Evolutionary conservation across 371 early-diverging fungal genomes (phyloP).

Genomic region (Actinomucor elegans): DNA sequence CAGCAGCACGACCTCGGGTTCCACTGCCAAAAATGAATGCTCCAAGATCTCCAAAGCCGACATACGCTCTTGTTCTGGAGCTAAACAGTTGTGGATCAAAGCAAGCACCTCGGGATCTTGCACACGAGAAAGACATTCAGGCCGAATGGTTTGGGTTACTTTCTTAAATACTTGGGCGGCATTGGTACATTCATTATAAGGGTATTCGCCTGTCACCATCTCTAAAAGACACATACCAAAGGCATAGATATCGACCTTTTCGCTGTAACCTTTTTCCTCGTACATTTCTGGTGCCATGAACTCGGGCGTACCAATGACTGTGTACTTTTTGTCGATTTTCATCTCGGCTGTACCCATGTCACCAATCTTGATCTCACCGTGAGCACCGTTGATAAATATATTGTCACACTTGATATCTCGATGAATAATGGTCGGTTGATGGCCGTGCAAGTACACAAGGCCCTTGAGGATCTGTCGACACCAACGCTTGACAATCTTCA

Average conservation of each 20-base stretch:
- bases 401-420: conserved; percentile 75
- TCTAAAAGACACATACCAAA: conserved; percentile 93
- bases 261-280: conserved; percentile 83
- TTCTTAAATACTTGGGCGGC: conserved; percentile 86
- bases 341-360: conserved; percentile 82
- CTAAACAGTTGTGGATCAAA: conserved; percentile 77
- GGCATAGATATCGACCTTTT: conserved; percentile 90
- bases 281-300: conserved; percentile 95
- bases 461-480: conserved; percentile 74
- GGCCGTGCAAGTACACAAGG: conserved; percentile 74
- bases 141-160: conserved; percentile 61
- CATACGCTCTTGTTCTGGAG: conserved; percentile 59
- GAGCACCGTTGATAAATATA: conserved; percentile 80
- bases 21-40: conserved; percentile 80
- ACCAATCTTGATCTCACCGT: conserved; percentile 82
- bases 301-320: conserved; percentile 80
- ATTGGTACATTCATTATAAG: conserved; percentile 87
- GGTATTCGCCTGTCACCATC: conserved; percentile 88
- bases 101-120: conserved; percentile 70
- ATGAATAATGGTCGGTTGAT: conserved; percentile 80
- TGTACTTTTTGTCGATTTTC: conserved; percentile 59
- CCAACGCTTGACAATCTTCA: conserved; percentile 78
- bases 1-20: conserved; percentile 69
- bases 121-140: conserved; percentile 72
- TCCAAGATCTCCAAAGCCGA: conserved; percentile 81